Base-by-base conservation (phyloP, 495 filamentous ascomycete genomes). In the Geopyxis carbonaria region DNA sequence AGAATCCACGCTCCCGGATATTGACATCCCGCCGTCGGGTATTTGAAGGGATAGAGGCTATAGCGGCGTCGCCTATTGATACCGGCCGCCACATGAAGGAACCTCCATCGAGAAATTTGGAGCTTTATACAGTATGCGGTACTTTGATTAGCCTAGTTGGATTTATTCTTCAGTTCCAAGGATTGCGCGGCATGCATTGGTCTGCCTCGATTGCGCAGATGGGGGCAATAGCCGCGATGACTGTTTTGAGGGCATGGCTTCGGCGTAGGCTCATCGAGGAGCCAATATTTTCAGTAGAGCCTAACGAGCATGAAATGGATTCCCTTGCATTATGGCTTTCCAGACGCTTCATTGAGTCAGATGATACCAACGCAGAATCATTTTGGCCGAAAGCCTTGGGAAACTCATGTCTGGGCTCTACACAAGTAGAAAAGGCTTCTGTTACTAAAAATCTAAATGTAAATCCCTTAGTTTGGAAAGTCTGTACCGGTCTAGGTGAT, bases 101-200 rank as follows among this genome's bases (percentile, higher is more conserved):
- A 5, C 11, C 5, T 2, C 27, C 27, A 5, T n/a, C 3, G 2
- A 30, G 11, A 2, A 30, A 30, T n/a, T 30, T 30, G 11, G 27
- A 43, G 24, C 25, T 43, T 25, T 34, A 41, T 18, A 8, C 31
- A 8, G 5, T 8, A 14, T 9, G 10, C 8, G 34, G 34, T 9
- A 36, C 34, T 5, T 6, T 37, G 2, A 20, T 62, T 0, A 63
- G 61, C 3, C 40, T 69, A 31, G n/a, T 57, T 1, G 68, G 67
- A 1, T 72, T 67, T 30, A 44, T 68, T 21, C 35, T 59, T 4
- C 66, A 72, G 44, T 72, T 72, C 41, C 47, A 65, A 4, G 68
- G 68, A 1, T 43, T 68, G 2, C 59, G 67, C 28, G 64, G 61
- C 1, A 53, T 72, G 18, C 61, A 68, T 32, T 60, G 65, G 15